Base-by-base conservation (phyloP, 1,139 yeast genomes). In the Debaryomyces fabryi region DNA sequence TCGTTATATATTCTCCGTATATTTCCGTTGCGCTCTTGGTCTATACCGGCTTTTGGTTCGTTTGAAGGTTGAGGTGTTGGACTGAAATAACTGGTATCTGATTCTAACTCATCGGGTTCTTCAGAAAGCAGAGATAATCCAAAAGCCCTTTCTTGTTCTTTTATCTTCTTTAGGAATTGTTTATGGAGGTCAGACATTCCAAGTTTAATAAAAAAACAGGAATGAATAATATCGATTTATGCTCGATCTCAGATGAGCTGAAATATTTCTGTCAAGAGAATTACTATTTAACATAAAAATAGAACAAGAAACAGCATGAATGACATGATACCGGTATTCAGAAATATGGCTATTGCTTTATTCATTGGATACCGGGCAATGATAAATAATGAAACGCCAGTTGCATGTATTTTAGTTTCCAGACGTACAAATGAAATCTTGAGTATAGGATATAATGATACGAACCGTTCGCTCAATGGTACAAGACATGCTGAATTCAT, bases 401-500 rank as follows among this genome's bases (percentile, higher is more conserved):
- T 51, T 83, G 96, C 57, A 3, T 76, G 81, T 82, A 87, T 71
- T 72, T 86, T 55, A 74, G 87, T 68, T 82, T 84, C 47, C 65
- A 74, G 52, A 42, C 60, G 58, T 52, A 77, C 53, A 3, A 75
- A 74, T 13, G 54, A 75, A 49, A 72, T 92, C 18, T 67, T 92
- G n/a, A 88, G 90, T 33, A 75, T 78, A 44, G 97, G 98, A 1
- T 84, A 85, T 72, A 93, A 93, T 65, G 89, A 86, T 60, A 93
- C 99, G n/a, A 93, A 93, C 62, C 76, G 82, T 40, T 85, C 96
- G 1, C 72, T 88, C 16, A 87, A 80, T 57, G 97, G 97, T 0
- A 88, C 92, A 2, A 78, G 88, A 37, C 99, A 93, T 64, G 98
- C 99, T 0, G 99, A 93, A 65, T 88, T 92, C 59, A 75, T 86